These are phyloP conservation scores for Yamadazyma pseudoaaseri DNA, from an alignment of 1,139 yeast genomes.

Conservation along the genomic window DNA sequence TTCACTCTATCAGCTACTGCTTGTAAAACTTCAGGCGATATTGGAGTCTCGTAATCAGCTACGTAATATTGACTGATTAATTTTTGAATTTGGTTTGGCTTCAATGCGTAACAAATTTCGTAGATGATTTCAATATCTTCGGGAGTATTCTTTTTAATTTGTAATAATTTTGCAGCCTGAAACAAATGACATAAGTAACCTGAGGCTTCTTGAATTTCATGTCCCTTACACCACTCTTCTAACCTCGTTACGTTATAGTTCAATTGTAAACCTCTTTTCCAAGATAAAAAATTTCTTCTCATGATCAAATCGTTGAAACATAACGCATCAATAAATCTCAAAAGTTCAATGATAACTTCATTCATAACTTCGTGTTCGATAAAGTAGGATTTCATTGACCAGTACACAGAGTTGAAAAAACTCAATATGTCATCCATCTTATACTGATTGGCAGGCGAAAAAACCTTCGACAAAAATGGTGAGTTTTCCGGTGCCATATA, in stretches of 20 bases:
- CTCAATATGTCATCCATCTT: slow-evolving; percentile 95
- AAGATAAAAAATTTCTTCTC: slow-evolving; percentile 91
- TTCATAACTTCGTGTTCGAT: slow-evolving; percentile 83
- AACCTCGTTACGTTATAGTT: slow-evolving; percentile 94
- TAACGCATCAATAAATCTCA: slow-evolving; percentile 86
- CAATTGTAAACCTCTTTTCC: slow-evolving; percentile 98
- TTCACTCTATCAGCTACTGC: slow-evolving; percentile 85
- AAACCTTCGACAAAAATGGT: slow-evolving; percentile 82
- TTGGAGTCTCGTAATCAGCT: slow-evolving; percentile 95
- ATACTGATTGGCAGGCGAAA: slow-evolving; percentile 69
- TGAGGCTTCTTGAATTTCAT: slow-evolving; percentile 89
- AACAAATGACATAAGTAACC: slow-evolving; percentile 82
- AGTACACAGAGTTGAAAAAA: slow-evolving; percentile 85
- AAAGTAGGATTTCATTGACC: slow-evolving; percentile 92
- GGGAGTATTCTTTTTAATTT: slow-evolving; percentile 83
- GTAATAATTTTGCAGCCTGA: slow-evolving; percentile 92
- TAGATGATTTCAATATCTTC: slow-evolving; percentile 91
- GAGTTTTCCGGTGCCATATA: slow-evolving; percentile 87
- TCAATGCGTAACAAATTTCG: slow-evolving; percentile 92
- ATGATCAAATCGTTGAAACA: slow-evolving; percentile 95
- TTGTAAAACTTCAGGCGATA: slow-evolving; percentile 78
- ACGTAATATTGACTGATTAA: slow-evolving; percentile 84
- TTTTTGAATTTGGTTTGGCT: slow-evolving; percentile 92
- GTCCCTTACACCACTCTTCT: slow-evolving; percentile 98
- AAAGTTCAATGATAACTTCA: slow-evolving; percentile 79